These are phyloP conservation scores for Alternaria incomplexa DNA, from an alignment of 2,329 filamentous ascomycete species.

Conservation along the genomic window DNA sequence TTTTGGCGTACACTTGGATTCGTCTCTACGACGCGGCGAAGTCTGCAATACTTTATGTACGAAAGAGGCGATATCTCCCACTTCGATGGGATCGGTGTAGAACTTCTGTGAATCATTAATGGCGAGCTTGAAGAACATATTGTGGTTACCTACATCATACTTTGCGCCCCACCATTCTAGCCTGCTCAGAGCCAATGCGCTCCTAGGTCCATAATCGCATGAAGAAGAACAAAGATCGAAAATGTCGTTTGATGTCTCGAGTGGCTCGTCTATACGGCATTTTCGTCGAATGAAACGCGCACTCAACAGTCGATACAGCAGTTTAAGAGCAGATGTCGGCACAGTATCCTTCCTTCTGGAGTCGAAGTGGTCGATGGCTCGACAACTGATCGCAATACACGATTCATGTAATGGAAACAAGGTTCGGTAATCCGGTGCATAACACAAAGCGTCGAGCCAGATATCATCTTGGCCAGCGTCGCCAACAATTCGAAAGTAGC, in stretches of 20 bases:
- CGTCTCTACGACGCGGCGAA: constrained; percentile 5
- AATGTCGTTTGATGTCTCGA: constrained; percentile 20
- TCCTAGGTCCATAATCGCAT: constrained; percentile 21
- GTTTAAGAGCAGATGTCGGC: constrained; percentile 6
- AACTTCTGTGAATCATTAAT: constrained; percentile 25
- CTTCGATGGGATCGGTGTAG: constrained; percentile 26
- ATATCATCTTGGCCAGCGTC: constrained; percentile 11
- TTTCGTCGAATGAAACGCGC: constrained; percentile 6
- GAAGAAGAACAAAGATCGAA: constrained; percentile 19
- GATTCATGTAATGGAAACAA: constrained; percentile 34
- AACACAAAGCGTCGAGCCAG: constrained; percentile 21
- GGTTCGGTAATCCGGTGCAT: constrained; percentile 13
- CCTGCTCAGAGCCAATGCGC: constrained; percentile 23
- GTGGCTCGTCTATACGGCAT: not conserved
- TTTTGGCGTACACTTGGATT: not conserved
- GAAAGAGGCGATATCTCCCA: constrained; percentile 12
- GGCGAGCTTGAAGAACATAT: not conserved
- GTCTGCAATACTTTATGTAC: constrained; percentile 16
- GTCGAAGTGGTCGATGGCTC: constrained; percentile 17
- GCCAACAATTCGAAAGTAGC: constrained; percentile 23
- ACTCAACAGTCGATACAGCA: constrained; percentile 20
- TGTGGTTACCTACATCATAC: constrained; percentile 24
- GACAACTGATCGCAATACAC: constrained; percentile 29
- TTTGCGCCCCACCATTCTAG: constrained; percentile 33
- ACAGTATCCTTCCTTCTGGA: not conserved